A percentile compares a stretch with the other conserved stretches of the same genome.
These are phyloP conservation scores for Trichophyton benhamiae DNA, from an alignment of 2,329 filamentous ascomycete genomes.

Conservation along the genomic window DNA sequence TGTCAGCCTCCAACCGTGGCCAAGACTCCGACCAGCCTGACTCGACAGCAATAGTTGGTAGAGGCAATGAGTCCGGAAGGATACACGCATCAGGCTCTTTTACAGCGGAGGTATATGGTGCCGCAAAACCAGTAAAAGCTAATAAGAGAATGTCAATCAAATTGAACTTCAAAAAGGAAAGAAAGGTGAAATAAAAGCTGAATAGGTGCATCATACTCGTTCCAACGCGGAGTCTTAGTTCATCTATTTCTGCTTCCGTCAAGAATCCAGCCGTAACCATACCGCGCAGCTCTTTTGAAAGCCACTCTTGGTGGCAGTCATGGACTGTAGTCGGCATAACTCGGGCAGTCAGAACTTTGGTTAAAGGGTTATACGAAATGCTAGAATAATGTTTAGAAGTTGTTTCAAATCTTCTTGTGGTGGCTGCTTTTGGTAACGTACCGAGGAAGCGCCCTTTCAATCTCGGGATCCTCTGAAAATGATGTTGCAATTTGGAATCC, in stretches of 20 bases:
- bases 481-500: constrained; percentile 7
- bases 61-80: background rate
- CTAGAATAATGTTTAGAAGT: background rate
- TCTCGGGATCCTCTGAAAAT: constrained; percentile 8
- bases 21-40: constrained; percentile 8
- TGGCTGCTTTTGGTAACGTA: constrained; percentile 1
- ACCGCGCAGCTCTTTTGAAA: background rate
- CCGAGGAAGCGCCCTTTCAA: constrained; percentile 4
- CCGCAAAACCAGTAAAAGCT: constrained; percentile 3
- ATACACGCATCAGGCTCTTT: constrained; percentile 10
- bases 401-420: constrained; percentile 3
- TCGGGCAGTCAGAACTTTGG: constrained; percentile 4
- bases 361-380: constrained; percentile 7
- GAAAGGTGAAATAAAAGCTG: background rate
- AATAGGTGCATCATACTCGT: background rate
- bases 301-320: background rate
- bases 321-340: background rate
- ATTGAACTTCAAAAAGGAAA: background rate
- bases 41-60: constrained; percentile 9
- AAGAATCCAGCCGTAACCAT: background rate
- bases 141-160: background rate
- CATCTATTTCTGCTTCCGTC: background rate
- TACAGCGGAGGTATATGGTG: background rate
- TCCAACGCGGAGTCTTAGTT: background rate
- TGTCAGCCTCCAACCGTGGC: constrained; percentile 5